Conservation (phyloP, 345 rosid species). For the Bretschneidera sinensis region DNA sequence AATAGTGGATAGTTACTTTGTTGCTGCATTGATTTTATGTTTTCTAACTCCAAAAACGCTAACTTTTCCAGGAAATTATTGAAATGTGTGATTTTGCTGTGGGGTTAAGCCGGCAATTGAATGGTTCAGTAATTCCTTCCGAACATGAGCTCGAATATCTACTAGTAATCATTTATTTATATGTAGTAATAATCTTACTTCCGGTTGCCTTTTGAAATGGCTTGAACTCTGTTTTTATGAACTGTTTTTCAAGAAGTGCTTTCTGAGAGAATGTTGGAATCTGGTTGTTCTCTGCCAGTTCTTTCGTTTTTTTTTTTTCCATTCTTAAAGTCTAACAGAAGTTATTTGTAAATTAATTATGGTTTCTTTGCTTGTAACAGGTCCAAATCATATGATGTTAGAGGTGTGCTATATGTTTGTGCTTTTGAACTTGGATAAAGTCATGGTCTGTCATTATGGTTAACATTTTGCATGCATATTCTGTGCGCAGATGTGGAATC, state of each 20-base stretch:
- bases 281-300: slow-evolving; percentile 15
- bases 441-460: slow-evolving; percentile 1
- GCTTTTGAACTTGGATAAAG: slow-evolving; percentile 7
- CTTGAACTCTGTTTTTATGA: slow-evolving; percentile 1
- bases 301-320: not conserved
- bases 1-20: not conserved
- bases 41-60: slow-evolving; percentile 3
- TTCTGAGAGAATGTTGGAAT: slow-evolving; percentile 1
- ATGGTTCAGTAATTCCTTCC: slow-evolving; percentile 89
- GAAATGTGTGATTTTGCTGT: slow-evolving; percentile 98
- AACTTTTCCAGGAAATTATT: slow-evolving; percentile 73
- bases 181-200: not conserved
- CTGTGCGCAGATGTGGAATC: slow-evolving; percentile 84
- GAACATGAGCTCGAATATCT: slow-evolving; percentile 68
- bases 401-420: slow-evolving; percentile 52
- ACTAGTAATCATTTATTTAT: not conserved
- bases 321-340: too few species aligned
- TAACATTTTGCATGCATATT: slow-evolving; percentile 17
- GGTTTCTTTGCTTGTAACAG: slow-evolving; percentile 43
- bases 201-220: not conserved
- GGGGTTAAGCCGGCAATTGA: slow-evolving; percentile 92
- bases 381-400: slow-evolving; percentile 93
- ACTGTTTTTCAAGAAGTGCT: not conserved
- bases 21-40: not conserved
- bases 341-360: not conserved